phyloP scores from a whole-genome alignment of 1,284 basidiomycete species.

The Melampsora americana region DNA sequence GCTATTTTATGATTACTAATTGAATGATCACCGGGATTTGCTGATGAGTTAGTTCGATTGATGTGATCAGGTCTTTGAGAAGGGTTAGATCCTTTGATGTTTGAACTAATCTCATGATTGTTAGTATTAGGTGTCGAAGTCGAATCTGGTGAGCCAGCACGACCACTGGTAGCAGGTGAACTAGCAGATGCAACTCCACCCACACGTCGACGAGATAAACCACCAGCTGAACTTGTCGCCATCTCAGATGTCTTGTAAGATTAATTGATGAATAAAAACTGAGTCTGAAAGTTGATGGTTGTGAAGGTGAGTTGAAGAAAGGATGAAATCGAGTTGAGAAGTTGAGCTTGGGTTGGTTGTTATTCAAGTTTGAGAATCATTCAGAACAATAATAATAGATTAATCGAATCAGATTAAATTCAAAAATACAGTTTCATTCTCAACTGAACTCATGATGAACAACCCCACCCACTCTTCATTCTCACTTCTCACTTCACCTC shows the following conservation, averaged over 20 bases:
- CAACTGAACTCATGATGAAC: too few relatives aligned
- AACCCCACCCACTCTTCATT: too few relatives aligned
- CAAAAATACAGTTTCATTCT: too few relatives aligned
- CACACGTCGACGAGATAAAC: slow-evolving; percentile 55
- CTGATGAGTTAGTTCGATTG: slow-evolving; percentile 44
- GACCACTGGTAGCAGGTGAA: slow-evolving; percentile 30
- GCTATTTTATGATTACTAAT: slow-evolving; percentile 66
- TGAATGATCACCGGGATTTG: slow-evolving; percentile 41
- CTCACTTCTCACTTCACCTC: too few relatives aligned
- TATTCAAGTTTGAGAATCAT: too few relatives aligned
- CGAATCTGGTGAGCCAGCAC: neutral
- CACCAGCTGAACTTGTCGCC: slow-evolving; percentile 53
- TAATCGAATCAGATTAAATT: too few relatives aligned
- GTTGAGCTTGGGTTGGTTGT: too few relatives aligned
- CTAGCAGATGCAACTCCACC: slow-evolving; percentile 48
- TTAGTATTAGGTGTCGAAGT: neutral
- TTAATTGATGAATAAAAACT: neutral
- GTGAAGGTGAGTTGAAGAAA: neutral
- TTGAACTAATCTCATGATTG: neutral
- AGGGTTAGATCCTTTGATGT: slow-evolving; percentile 3
- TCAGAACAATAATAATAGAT: too few relatives aligned
- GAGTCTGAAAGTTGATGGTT: neutral
- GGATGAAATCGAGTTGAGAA: neutral
- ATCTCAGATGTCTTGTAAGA: slow-evolving; percentile 5
- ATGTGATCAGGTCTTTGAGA: slow-evolving; percentile 32